Base-by-base conservation (phyloP, 169 alveolate genomes). In the Hepatocystis sp. region DNA sequence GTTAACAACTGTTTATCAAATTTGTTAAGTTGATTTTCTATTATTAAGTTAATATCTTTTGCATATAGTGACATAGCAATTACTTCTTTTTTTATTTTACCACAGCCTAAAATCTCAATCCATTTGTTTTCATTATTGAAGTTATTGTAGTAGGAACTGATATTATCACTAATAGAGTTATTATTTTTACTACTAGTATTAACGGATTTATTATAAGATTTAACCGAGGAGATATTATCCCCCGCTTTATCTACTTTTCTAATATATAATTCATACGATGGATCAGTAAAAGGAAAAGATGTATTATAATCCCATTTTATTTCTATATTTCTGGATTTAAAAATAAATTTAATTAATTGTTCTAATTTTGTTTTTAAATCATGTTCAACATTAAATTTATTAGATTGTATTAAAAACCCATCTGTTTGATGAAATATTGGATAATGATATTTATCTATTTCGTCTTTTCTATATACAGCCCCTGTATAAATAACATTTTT, bases 341-440 rank as follows among this genome's bases (percentile, higher is more conserved):
- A 94, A 40, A 96, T 15, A 65, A 93, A 86, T 13, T 40, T 60
- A 15, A 96, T 93, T 17, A 97, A 86, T 30, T 88, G 86, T 76
- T 96, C 97, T 7, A 96, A 86, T 15, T 96, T 91, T 15, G n/a
- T 7, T 64, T 91, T 91, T 61, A 91, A 78, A 19, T 93, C 91
- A 2, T 36, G n/a, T 49, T 52, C 84, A 10, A 27, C 85, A 60
- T 84, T 44, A 90, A 52, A 36, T 10, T 11, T 56, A 51, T 91
- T 27, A 28, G 60, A 66, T 61, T 91, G 46, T 65, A 92, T 47
- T 55, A 84, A 47, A 42, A 71, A 67, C 2, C 98, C 98, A 85
- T 96, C 98, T 91, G 96, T 86, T 67, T 96, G 95, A 85, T 97
- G 99, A 86, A 97, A 97, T 42, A 95, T 97, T 15, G 99, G 99